Conservation (phyloP, 768 basidiomycete species). For the Suillus lakei region DNA sequence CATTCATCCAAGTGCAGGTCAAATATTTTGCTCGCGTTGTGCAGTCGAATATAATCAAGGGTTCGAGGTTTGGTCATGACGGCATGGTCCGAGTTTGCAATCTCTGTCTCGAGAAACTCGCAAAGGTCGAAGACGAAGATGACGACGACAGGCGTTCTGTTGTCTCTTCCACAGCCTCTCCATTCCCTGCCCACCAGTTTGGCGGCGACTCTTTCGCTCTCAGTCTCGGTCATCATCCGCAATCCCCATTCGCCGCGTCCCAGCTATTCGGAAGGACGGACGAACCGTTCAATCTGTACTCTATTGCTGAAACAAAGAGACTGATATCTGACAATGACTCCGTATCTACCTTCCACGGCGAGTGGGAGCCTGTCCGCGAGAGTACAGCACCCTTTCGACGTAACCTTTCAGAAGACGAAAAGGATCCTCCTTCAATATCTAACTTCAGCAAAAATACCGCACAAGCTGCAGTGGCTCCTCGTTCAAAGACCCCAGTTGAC, state of each 20-base stretch:
- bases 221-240: constrained; percentile 57
- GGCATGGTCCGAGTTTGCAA: constrained; percentile 98
- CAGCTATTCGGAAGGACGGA: constrained; percentile 81
- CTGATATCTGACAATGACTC: constrained; percentile 56
- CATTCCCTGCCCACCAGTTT: constrained; percentile 81
- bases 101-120: constrained; percentile 90
- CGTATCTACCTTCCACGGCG: constrained; percentile 52
- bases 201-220: constrained; percentile 48
- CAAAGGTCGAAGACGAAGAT: constrained; percentile 86
- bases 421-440: constrained; percentile 51
- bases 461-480: constrained; percentile 39
- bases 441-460: constrained; percentile 37
- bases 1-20: constrained; percentile 54
- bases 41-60: constrained; percentile 97
- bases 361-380: constrained; percentile 54
- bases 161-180: constrained; percentile 67
- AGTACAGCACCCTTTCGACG: constrained; percentile 79
- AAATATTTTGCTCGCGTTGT: constrained; percentile 97
- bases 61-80: constrained; percentile 89
- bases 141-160: constrained; percentile 89
- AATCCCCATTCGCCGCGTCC: constrained; percentile 88
- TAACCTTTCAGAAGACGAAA: constrained; percentile 77
- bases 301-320: constrained; percentile 77
- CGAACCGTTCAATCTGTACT: constrained; percentile 81
- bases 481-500: constrained; percentile 58